Evolutionary conservation across 768 basidiomycete genomes (phyloP).

Genomic region (Russula lepida): DNA sequence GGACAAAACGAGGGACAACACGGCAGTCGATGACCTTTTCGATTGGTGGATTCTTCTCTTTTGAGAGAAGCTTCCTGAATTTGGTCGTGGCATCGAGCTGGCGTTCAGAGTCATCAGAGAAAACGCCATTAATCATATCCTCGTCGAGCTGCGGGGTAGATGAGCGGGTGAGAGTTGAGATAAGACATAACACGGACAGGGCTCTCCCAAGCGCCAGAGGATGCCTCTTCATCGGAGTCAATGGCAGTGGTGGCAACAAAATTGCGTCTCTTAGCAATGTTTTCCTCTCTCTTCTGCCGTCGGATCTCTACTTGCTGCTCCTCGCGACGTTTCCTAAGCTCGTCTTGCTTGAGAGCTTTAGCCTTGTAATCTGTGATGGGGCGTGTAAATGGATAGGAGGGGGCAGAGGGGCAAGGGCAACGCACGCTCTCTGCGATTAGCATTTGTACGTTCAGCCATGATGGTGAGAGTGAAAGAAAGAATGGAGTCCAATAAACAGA

Average conservation of each 20-base stretch:
- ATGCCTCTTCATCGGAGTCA: conserved; percentile 91
- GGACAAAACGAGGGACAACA: conserved; percentile 94
- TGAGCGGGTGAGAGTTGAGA: conserved; percentile 8
- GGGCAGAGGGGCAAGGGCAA: not conserved
- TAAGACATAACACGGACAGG: conserved; percentile 44
- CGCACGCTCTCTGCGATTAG: conserved; percentile 21
- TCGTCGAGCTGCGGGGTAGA: conserved; percentile 53
- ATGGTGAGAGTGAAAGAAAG: conserved; percentile 8
- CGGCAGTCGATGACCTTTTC: conserved; percentile 97
- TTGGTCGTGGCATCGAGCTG: conserved; percentile 97
- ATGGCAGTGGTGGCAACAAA: conserved; percentile 63
- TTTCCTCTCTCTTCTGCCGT: conserved; percentile 96
- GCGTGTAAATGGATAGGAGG: conserved; percentile 30
- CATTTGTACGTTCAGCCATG: conserved; percentile 18
- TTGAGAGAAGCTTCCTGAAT: conserved; percentile 96
- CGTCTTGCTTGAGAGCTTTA: conserved; percentile 84
- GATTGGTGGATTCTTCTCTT: conserved; percentile 99
- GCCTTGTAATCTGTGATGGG: conserved; percentile 70
- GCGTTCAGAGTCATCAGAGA: conserved; percentile 82
- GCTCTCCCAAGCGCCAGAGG: conserved; percentile 62
- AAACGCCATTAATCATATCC: conserved; percentile 90
- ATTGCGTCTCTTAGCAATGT: conserved; percentile 95
- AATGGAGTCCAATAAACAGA: not conserved
- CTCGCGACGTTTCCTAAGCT: conserved; percentile 92
- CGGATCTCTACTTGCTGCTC: conserved; percentile 99